Evolutionary conservation across 805 yeast genomes (phyloP), one percentile per base, ranked within the genome.

Genomic region (Barnettozyma sucrosica): DNA sequence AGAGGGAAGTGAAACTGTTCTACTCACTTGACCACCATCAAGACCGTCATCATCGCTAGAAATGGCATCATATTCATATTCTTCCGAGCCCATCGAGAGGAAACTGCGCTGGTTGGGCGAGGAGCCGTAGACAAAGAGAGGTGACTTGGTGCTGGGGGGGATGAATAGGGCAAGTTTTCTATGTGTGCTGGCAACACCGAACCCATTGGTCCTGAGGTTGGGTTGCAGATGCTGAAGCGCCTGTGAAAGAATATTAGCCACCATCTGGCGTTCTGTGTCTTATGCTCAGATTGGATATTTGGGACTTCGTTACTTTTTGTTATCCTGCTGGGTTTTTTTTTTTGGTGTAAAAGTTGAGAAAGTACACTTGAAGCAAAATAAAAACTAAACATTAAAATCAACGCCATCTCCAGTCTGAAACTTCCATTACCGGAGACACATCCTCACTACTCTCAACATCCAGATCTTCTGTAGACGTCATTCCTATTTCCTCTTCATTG

Each of bases 1-100:
- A 1, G 74, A 70, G 3, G 75, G 75, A 18, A 70, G 49, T 1
- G 74, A 70, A 1, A 66, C 66, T 0, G 73, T 69, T 47, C 74
- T 57, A 48, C 73, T 69, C 19, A 70, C 32, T 41, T 67, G 67
- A 3, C 66, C 69, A 20, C 66, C 59, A n/a, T 59, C 63, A 5
- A 52, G 57, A 2, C 58, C 65, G 8, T 57, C 56, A 1, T 63
- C 59, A 4, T 45, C 56, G 55, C 34, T 62, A 53, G 28, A 56
- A 51, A 51, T 58, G 51, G 25, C 66, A 58, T 55, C 58, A 16
- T 28, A 39, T 11, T 34, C 37, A 21, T 56, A 51, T 48, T 68
- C 72, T 8, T 68, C 72, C 6, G 70, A 68, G 2, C 64, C 72
- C 26, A 71, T 47, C 0, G 75, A 69, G 10, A 66, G 54, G 49